Percentiles rank a stretch among this genome's conserved stretches.
phyloP scores from a whole-genome alignment of 768 basidiomycete genomes.

The Cystobasidium tubakii region DNA sequence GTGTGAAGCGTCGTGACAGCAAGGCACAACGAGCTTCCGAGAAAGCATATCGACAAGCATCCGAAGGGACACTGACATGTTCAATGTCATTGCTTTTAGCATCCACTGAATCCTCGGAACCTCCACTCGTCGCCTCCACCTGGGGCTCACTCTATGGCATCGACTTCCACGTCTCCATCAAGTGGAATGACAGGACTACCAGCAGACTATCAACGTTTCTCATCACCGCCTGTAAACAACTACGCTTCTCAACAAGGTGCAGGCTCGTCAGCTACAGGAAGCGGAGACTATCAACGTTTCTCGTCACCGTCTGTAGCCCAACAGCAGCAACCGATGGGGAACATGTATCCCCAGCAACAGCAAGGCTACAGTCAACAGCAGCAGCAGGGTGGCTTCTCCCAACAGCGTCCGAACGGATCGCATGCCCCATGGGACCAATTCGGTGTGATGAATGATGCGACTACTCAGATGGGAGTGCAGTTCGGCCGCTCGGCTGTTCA shows the following conservation, averaged over 20 bases:
- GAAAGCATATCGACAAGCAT: neutral
- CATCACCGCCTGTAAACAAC: conserved; percentile 26
- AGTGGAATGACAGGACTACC: neutral
- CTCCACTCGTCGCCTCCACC: conserved; percentile 32
- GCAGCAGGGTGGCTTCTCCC: conserved; percentile 1
- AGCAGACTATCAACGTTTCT: conserved; percentile 35
- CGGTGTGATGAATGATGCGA: conserved; percentile 85
- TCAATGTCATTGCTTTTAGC: neutral
- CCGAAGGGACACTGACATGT: neutral
- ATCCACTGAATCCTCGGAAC: conserved; percentile 29
- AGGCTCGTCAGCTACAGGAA: neutral
- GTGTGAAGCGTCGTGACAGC: neutral
- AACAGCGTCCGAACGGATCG: conserved; percentile 23
- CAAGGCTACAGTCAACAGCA: neutral
- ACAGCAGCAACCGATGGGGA: conserved; percentile 38
- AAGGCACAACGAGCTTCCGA: neutral
- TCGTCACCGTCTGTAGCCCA: conserved; percentile 22
- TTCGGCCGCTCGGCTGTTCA: conserved; percentile 83
- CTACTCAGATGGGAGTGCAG: conserved; percentile 93
- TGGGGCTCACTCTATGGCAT: conserved; percentile 3
- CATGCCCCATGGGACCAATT: conserved; percentile 49
- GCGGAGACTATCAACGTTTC: conserved; percentile 34
- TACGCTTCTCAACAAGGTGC: neutral
- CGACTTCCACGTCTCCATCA: conserved; percentile 7
- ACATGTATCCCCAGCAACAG: conserved; percentile 49